Conservation (phyloP, 148 eudicot species). For the Vaccinium darrowii region DNA sequence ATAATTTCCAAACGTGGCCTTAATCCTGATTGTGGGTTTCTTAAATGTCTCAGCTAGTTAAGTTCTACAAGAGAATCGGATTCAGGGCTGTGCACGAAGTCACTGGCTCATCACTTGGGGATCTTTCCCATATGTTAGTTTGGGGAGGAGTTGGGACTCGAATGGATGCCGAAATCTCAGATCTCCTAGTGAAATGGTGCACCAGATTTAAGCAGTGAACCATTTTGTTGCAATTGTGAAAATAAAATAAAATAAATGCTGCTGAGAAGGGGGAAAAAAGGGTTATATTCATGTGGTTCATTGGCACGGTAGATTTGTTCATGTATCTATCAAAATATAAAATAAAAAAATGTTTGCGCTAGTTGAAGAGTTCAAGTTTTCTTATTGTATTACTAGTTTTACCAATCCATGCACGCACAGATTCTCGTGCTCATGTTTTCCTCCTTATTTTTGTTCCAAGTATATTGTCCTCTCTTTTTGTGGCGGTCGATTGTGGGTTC, state of each 20-base stretch:
- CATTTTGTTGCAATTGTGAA: neutral
- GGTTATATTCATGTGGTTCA: neutral
- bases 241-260: neutral
- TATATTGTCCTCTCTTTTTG: too few species aligned
- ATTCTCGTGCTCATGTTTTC: too few species aligned
- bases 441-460: too few species aligned
- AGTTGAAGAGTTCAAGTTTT: too few species aligned
- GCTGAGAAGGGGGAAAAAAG: neutral
- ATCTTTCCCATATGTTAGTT: slow-evolving; percentile 62
- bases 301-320: too few species aligned
- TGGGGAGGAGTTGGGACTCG: slow-evolving; percentile 96
- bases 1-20: neutral
- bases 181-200: slow-evolving; percentile 75
- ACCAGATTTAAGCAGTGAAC: slow-evolving; percentile 42
- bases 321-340: too few species aligned
- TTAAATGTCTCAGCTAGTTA: slow-evolving; percentile 56
- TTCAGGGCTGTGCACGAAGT: slow-evolving; percentile 80
- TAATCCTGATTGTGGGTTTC: neutral
- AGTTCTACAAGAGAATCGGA: slow-evolving; percentile 79
- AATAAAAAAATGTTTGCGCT: too few species aligned
- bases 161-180: slow-evolving; percentile 73
- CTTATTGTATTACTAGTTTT: too few species aligned
- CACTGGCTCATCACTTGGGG: slow-evolving; percentile 62
- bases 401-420: too few species aligned
- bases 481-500: too few species aligned